Base-by-base conservation (phyloP, 345 rosid genomes). In the Acer campestre region DNA sequence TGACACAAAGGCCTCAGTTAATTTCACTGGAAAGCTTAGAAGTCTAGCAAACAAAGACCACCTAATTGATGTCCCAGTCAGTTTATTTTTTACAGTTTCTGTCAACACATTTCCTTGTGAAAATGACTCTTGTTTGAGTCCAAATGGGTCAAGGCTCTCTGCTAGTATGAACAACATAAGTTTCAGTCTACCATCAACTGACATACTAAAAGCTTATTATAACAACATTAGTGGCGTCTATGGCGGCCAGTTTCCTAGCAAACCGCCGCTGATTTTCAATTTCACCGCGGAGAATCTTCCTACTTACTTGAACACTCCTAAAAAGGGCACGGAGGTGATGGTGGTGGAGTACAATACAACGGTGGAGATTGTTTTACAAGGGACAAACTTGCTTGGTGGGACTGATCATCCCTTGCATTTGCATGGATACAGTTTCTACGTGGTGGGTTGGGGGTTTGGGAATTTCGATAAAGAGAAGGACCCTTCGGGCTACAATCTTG, bases 131-230 rank as follows among this genome's bases (percentile, higher is more conserved):
- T 85, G 84, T 38, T 20, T 11, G 11, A 89, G 89, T 0, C 82
- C 86, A 0, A 13, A 42, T 9, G 84, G 80, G 5, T n/a, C 42
- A 48, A 73, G 76, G 27, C 66, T 85, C 1, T 63, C 84, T 2
- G 85, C 92, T 2, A 85, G 90, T 49, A 38, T 87, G 64, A 89
- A 85, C 53, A 89, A 89, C 70, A 70, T 87, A 5, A 89, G 89
- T 78, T 86, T 84, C 46, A 40, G 11, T 8, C 7, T 44, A 6
- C 88, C 88, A 0, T 25, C 75, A 1, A 77, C 74, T 3, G 86
- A 81, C 59, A 73, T 89, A 9, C 77, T 89, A 4, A 35, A 69
- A 68, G 88, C 93, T 18, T 89, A 89, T 68, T 89, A 87, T 58
- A 8, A 64, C 35, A 16, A 73, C 16, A 75, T 79, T 3, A 25